Base-by-base conservation (phyloP, 805 yeast genomes). In the Metschnikowia borealis region DNA sequence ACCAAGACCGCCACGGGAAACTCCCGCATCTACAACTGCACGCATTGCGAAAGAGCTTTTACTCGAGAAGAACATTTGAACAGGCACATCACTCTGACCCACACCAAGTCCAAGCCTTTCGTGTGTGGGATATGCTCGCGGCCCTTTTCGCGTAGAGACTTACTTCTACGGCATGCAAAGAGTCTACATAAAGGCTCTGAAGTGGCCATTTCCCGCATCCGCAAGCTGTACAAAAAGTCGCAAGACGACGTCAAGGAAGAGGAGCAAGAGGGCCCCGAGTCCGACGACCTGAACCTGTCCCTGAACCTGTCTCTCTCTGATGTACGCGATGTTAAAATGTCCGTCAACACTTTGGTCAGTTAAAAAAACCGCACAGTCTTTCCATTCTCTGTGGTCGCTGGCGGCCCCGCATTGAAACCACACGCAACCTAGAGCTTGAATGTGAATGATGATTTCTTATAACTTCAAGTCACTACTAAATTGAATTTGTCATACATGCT, bases 61-160 rank as follows among this genome's bases (percentile, higher is more conserved):
- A 73, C 77, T n/a, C 59, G 78, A 50, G 77, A 73, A 52, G 78
- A 73, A 55, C 78, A 73, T 51, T 59, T 73, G 37, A 70, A 75
- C 26, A 60, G 78, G 42, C 78, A 73, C 53, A 64, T 73, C 14
- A 59, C 70, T 33, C 68, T 69, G 51, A 73, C 78, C 8, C 78
- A 73, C 53, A 73, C 73, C 59, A 73, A 73, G 48, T 61, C 72
- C 48, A 73, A 72, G 54, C 78, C 78, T 2, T 73, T 70, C 53
- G 61, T 68, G 5, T 73, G 78, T 51, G 77, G 77, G 6, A 66
- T 73, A n/a, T 73, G 78, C 56, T 53, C 62, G 34, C 62, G 78
- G 44, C 75, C 78, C 6, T 73, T 73, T 48, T 65, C 71, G 4
- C 63, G 78, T 53, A 55, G 78, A 48, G 78, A 73, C 57, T 66